Base-by-base conservation (phyloP, 768 basidiomycete species). In the Thelephora ganbajun region DNA sequence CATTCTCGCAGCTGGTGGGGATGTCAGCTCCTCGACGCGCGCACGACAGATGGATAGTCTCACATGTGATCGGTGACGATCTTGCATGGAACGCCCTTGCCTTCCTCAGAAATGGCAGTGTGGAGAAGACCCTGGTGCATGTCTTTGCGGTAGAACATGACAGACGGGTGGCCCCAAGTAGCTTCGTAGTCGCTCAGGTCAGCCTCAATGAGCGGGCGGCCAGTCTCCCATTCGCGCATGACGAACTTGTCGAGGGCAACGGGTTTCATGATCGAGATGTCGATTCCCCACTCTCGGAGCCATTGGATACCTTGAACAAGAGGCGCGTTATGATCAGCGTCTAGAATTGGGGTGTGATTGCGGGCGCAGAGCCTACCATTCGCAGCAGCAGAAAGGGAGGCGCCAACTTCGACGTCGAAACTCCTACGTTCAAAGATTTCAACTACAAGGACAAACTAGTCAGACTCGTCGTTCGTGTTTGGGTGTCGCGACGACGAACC, bases 321-420 rank as follows among this genome's bases (percentile, higher is more conserved):
- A n/a, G n/a, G n/a, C n/a, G n/a, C n/a, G n/a, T n/a, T n/a, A n/a
- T n/a, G n/a, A n/a, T n/a, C n/a, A n/a, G n/a, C n/a, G n/a, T n/a
- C n/a, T n/a, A n/a, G n/a, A n/a, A n/a, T n/a, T n/a, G n/a, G n/a
- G n/a, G n/a, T n/a, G n/a, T n/a, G n/a, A n/a, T n/a, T n/a, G n/a
- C n/a, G n/a, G n/a, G n/a, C n/a, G n/a, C n/a, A n/a, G n/a, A n/a
- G n/a, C n/a, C 19, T 5, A 19, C 36, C 36, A 37, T 37, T 37
- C 9, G 63, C 63, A 16, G n/a, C 18, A 47, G 60, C 62, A 22
- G 61, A 62, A 50, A 62, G 62, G 18, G 61, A 61, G 4, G 61
- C 63, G 18, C 61, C 63, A 42, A 64, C 61, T 50, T 64, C 63
- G n/a, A n/a, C n/a, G n/a, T n/a, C n/a, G n/a, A n/a, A n/a, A n/a